These are phyloP conservation scores for Boletus coccyginus DNA, from an alignment of 768 basidiomycete genomes.

Conservation along the genomic window DNA sequence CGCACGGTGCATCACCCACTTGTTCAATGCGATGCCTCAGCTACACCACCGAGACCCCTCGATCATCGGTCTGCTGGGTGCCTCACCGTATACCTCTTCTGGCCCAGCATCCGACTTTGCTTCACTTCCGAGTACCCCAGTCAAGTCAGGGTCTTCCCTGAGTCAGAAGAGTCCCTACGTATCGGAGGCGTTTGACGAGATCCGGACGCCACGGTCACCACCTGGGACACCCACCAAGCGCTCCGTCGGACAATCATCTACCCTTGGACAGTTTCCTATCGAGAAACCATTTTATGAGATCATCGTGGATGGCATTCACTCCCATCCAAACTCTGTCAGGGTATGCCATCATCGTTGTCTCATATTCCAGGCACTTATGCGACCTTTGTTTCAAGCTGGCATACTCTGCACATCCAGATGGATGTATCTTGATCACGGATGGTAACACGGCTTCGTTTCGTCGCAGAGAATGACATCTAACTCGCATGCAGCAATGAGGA, in stretches of 20 bases:
- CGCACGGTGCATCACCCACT: slow-evolving; percentile 84
- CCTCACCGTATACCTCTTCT: slow-evolving; percentile 60
- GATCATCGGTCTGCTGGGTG: slow-evolving; percentile 84
- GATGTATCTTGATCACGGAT: slow-evolving; percentile 88
- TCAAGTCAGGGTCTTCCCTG: slow-evolving; percentile 9
- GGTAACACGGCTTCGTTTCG: slow-evolving; percentile 43
- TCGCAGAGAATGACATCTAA: not conserved
- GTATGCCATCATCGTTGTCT: slow-evolving; percentile 40
- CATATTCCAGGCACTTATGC: not conserved
- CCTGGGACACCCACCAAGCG: slow-evolving; percentile 46
- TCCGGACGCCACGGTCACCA: slow-evolving; percentile 54
- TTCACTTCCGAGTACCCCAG: slow-evolving; percentile 17
- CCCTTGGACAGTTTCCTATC: slow-evolving; percentile 46
- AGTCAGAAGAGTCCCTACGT: slow-evolving; percentile 25
- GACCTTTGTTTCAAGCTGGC: slow-evolving; percentile 52
- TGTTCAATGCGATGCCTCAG: slow-evolving; percentile 93
- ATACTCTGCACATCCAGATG: slow-evolving; percentile 78
- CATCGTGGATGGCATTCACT: slow-evolving; percentile 90
- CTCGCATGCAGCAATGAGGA: slow-evolving; percentile 63
- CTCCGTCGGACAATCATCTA: slow-evolving; percentile 27
- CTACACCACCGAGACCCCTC: slow-evolving; percentile 89
- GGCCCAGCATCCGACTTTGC: slow-evolving; percentile 34
- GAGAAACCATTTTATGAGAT: slow-evolving; percentile 82
- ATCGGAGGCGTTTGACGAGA: slow-evolving; percentile 64
- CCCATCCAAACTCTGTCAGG: slow-evolving; percentile 85